Evolutionary conservation across 164 flowering plant species (phyloP).

Genomic region (Vitis riparia): DNA sequence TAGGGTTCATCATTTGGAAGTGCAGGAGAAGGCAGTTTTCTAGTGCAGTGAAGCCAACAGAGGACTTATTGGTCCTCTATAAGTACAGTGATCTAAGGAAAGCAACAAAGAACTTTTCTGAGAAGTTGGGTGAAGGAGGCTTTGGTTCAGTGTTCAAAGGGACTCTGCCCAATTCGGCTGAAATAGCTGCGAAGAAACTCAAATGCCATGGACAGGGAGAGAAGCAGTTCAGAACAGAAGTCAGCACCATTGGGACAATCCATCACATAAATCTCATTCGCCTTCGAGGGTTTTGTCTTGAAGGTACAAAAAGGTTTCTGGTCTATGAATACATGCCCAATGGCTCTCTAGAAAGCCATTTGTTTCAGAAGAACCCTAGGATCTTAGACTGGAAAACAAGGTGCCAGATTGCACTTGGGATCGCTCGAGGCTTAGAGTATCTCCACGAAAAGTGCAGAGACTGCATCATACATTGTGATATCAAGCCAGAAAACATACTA

Average conservation of each 20-base stretch:
- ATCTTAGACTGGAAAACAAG: not conserved
- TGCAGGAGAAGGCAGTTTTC: not conserved
- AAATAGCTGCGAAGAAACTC: not conserved
- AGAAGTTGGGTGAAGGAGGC: not conserved
- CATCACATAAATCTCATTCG: conserved; percentile 1
- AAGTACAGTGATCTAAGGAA: not conserved
- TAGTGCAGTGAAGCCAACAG: not conserved
- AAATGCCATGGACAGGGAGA: conserved; percentile 1
- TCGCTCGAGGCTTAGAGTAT: not conserved
- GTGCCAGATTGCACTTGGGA: conserved; percentile 4
- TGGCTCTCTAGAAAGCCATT: not conserved
- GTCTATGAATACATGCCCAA: too few species aligned
- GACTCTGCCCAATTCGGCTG: not conserved
- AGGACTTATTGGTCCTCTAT: not conserved
- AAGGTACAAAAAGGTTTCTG: not conserved
- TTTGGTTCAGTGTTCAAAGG: conserved; percentile 6
- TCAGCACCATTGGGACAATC: conserved; percentile 6
- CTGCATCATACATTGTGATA: too few species aligned
- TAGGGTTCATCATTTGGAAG: not conserved
- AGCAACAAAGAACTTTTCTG: not conserved
- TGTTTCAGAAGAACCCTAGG: not conserved
- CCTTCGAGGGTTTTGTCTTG: conserved; percentile 2
- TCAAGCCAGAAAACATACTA: too few species aligned
- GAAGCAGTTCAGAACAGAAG: conserved; percentile 9
- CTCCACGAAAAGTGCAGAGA: conserved; percentile 4